A percentile compares a stretch with the other conserved stretches of the same genome.
Conservation (phyloP, 306 rosid genomes). For the Casuarina equisetifolia region DNA sequence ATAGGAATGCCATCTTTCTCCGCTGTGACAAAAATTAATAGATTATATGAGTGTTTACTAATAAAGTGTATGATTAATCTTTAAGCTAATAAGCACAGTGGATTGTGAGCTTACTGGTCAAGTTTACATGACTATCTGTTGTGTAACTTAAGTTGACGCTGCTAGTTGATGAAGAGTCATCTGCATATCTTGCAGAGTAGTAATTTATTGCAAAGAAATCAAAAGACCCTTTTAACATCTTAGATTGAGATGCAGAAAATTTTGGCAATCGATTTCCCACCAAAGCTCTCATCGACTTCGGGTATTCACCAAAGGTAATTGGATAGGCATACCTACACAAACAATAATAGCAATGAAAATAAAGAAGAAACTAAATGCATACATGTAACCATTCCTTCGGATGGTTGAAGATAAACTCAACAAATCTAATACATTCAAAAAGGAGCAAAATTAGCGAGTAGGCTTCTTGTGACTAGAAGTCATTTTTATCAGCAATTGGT, state of each 20-base stretch:
- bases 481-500: background rate
- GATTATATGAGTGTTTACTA: background rate
- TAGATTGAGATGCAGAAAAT: constrained; percentile 9
- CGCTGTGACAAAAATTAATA: constrained; percentile 14
- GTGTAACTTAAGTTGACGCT: constrained; percentile 11
- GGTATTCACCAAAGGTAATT: constrained; percentile 26
- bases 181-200: constrained; percentile 28
- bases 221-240: constrained; percentile 22
- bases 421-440: too few species aligned
- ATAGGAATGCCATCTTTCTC: constrained; percentile 33
- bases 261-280: constrained; percentile 31
- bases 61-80: background rate
- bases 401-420: background rate
- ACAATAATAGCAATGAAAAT: background rate
- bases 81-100: background rate
- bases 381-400: background rate
- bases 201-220: constrained; percentile 36
- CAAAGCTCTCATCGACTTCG: constrained; percentile 5
- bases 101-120: constrained; percentile 37
- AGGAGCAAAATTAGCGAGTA: background rate
- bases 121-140: constrained; percentile 32
- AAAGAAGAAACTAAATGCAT: background rate
- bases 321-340: constrained; percentile 23
- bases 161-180: background rate
- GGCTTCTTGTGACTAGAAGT: background rate